phyloP scores from a whole-genome alignment of 768 basidiomycete genomes.

The Xerocomellus chrysenteron region DNA sequence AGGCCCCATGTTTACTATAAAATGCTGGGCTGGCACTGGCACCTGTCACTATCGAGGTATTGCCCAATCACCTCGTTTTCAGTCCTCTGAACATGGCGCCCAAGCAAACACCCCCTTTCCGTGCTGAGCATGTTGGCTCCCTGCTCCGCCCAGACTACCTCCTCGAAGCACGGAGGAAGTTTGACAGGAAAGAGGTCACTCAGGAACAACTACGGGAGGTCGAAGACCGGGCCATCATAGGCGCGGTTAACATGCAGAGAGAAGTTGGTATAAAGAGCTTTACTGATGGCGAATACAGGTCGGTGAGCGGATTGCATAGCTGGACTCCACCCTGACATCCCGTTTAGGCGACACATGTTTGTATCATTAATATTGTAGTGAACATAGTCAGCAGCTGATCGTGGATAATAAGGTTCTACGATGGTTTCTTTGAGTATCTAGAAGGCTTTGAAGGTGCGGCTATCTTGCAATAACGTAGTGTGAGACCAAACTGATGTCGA shows the following conservation, averaged over 20 bases:
- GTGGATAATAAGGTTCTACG: conserved; percentile 22
- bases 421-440: conserved; percentile 28
- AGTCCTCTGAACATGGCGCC: conserved; percentile 10
- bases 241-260: conserved; percentile 38
- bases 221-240: conserved; percentile 41
- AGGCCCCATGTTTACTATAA: too few relatives aligned
- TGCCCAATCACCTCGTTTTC: too few relatives aligned
- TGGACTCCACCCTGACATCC: neutral
- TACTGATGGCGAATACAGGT: conserved; percentile 43
- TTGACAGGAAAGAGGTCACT: conserved; percentile 35
- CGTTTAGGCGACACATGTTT: conserved; percentile 26
- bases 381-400: neutral
- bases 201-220: conserved; percentile 35
- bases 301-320: conserved; percentile 19
- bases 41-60: neutral
- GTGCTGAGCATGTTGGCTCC: conserved; percentile 47
- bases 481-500: neutral
- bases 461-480: neutral
- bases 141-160: conserved; percentile 42
- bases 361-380: neutral
- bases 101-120: conserved; percentile 40
- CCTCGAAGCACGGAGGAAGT: conserved; percentile 36
- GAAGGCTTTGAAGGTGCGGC: conserved; percentile 27
- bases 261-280: conserved; percentile 42
- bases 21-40: neutral